Conservation (phyloP, 768 basidiomycete species). For the Lactifluus pinguis region DNA sequence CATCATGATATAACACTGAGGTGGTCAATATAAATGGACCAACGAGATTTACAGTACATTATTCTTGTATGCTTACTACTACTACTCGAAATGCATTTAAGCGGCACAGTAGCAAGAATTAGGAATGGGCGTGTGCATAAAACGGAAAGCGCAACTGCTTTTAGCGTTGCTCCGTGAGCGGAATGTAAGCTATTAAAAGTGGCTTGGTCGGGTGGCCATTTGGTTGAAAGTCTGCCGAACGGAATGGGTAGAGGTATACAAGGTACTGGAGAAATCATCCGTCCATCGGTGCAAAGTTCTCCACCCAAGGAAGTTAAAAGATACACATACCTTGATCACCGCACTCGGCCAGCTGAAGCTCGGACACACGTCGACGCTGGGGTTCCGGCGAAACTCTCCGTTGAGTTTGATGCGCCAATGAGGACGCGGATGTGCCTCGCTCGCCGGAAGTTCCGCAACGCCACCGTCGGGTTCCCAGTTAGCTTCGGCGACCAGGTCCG, state of each 20-base stretch:
- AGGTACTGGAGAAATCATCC: not conserved
- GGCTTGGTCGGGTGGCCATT: not conserved
- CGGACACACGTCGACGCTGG: not conserved
- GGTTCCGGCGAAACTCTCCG: not conserved
- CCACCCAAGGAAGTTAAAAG: not conserved
- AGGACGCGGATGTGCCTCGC: not conserved
- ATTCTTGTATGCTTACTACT: no score
- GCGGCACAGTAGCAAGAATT: no score
- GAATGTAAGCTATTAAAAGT: slow-evolving; percentile 5
- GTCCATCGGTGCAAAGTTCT: not conserved
- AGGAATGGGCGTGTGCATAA: no score
- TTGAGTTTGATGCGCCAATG: slow-evolving; percentile 10
- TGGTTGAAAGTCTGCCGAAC: not conserved
- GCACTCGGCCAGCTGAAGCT: not conserved
- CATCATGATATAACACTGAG: no score
- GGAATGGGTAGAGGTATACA: slow-evolving; percentile 2
- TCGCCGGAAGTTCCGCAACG: not conserved
- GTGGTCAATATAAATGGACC: no score
- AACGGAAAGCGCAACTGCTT: no score
- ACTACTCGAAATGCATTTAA: no score
- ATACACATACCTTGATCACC: slow-evolving; percentile 12
- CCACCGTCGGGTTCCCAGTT: not conserved
- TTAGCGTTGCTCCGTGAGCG: not conserved
- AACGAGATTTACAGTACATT: no score
- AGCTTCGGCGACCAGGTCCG: not conserved